Evolutionary conservation across 2,329 filamentous ascomycete genomes (phyloP), one percentile per base, ranked within the genome.

Genomic region (Hypocrella siamensis): DNA sequence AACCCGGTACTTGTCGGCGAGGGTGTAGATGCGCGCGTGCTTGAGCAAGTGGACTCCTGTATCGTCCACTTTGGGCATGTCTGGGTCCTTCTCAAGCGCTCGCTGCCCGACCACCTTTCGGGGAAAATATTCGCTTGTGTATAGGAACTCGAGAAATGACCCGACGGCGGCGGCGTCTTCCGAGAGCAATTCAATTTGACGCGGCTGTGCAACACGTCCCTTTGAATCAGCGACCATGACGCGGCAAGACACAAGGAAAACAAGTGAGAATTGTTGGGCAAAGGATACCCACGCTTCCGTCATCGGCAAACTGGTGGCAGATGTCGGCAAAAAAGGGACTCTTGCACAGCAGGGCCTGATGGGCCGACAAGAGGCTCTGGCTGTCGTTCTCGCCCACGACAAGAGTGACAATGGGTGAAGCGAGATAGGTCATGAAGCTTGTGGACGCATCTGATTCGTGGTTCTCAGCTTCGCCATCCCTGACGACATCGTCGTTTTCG

Each of bases 21-120:
- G 65, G 0, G 83, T 93, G 62, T 93, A 93, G 40, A 93, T 71
- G 40, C 80, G 79, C 16, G 86, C 86, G 52, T 94, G 86, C 47
- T 81, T 83, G 38, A 94, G 73, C 14, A 94, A 75, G 48, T 88
- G 80, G 11, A 78, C 68, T 42, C 85, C 85, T n/a, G 70, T 71
- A 49, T 82, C 67, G 56, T 93, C 85, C 35, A 82, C 63, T 1
- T 58, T 51, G 4, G 79, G 79, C 10, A 73, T 52, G 6, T 66
- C 56, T 0, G 77, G 68, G 48, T 88, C 79, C 33, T 63, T 52
- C 49, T 92, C 82, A 28, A 92, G 71, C 18, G 65, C 58, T 27
- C 74, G 75, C 44, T 76, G 67, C 32, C 72, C 70, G 12, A 67
- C 55, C 11, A 76, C 49, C 45, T 75, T 71, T 43, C 67, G 67